Evolutionary conservation across 1,284 basidiomycete species (phyloP), one percentile per base, ranked within the genome.

Genomic region (Waitea zeae): DNA sequence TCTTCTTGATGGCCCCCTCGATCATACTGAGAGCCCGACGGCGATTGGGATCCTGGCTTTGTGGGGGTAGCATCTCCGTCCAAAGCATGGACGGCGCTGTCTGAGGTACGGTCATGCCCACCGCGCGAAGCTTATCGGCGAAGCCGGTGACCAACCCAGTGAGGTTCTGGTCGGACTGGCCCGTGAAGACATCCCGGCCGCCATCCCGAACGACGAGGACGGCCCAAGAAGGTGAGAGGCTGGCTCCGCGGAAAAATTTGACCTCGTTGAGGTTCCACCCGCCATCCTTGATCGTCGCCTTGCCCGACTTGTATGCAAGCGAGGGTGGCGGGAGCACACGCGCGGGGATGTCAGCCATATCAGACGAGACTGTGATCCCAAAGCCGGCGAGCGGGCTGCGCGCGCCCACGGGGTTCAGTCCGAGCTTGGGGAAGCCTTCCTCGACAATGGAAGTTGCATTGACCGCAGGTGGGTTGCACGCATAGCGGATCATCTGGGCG

Each of bases 241-340:
- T 41, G 0, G 58, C 70, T 0, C 66, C 65, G 2, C 47, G 45
- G 19, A 73, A 69, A 46, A 81, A 79, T 45, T 68, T 67, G 34
- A 76, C 70, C 15, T 73, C 58, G 17, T 74, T 46, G 35, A 81
- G 70, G 41, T 82, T 82, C 81, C 81, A 84, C 17, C 64, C 63
- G 0, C 71, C 80, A 27, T 74, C 64, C 17, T 44, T 53, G 11
- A 68, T 58, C 5, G 51, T 59, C 12, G 53, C 49, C 5, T 44
- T 49, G 1, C 70, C 69, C 4, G 39, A 49, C 32, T 50, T 54
- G 46, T 83, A 82, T 2, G 57, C 54, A 24, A 83, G 44, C 1
- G 43, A 41, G 0, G 81, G 81, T 0, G 74, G 51, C 0, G 54
- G 56, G 2, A 84, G 63, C 36, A 77, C 61, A 13, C 81, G 65